Evolutionary conservation across 176 grass and related monocot species (phyloP).

Genomic region (Eragrostis curvula): DNA sequence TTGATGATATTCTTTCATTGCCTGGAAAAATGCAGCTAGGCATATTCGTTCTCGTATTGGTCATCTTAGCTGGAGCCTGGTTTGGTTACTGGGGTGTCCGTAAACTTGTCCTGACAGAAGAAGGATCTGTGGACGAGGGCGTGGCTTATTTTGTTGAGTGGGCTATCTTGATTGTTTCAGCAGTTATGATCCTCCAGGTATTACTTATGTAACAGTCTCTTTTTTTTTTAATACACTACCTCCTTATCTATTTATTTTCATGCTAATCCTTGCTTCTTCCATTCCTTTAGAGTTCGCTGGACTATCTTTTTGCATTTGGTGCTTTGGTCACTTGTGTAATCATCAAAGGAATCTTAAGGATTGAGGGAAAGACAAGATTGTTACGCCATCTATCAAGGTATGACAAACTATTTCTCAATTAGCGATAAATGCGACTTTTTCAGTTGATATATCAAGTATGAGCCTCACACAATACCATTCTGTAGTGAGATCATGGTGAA

Average conservation of each 20-base stretch:
- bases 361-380: constrained; percentile 45
- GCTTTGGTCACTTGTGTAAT: constrained; percentile 57
- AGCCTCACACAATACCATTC: no score
- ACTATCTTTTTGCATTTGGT: constrained; percentile 65
- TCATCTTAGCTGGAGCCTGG: constrained; percentile 92
- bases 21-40: constrained; percentile 58
- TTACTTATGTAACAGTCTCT: not conserved
- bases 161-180: constrained; percentile 81
- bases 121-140: constrained; percentile 77
- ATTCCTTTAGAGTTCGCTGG: constrained; percentile 76
- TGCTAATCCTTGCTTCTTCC: constrained; percentile 17
- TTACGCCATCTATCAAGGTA: constrained; percentile 59
- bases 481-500: no score
- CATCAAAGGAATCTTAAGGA: constrained; percentile 56
- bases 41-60: constrained; percentile 71
- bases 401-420: constrained; percentile 1
- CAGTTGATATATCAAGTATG: not conserved
- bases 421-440: not conserved
- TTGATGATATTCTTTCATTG: not conserved
- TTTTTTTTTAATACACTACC: constrained; percentile 10
- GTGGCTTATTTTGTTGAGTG: constrained; percentile 95
- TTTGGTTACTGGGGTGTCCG: constrained; percentile 97
- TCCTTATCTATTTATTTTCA: constrained; percentile 22
- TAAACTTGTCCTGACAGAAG: constrained; percentile 91
- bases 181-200: constrained; percentile 92